Evolutionary conservation across 441 rosid species (phyloP).

Genomic region (Gossypium lobatum): DNA sequence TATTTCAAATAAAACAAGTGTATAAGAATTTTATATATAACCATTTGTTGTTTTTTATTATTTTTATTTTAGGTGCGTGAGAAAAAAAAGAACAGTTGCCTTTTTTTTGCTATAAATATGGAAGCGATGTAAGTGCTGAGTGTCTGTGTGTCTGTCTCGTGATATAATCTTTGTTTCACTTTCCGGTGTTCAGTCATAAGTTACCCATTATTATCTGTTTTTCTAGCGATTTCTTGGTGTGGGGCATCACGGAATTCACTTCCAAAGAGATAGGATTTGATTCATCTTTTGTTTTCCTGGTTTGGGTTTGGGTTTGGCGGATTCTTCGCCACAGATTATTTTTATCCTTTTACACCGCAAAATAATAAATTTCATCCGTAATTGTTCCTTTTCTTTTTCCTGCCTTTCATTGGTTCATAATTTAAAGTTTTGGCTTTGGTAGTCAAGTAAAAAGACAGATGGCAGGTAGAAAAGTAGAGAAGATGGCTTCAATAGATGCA

Average conservation of each 20-base stretch:
- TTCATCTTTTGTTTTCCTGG: background rate
- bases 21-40: too few relatives aligned
- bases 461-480: conserved; percentile 70
- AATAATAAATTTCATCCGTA: background rate
- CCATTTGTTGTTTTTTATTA: too few relatives aligned
- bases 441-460: conserved; percentile 17
- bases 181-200: conserved; percentile 18
- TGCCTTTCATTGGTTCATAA: background rate
- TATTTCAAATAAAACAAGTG: too few relatives aligned
- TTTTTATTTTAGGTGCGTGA: too few relatives aligned
- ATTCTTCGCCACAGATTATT: background rate
- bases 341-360: background rate
- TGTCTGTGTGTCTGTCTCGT: conserved; percentile 8
- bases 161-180: conserved; percentile 8
- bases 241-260: conserved; percentile 16
- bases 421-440: background rate
- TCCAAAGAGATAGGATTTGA: background rate
- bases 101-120: background rate
- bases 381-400: background rate
- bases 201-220: background rate
- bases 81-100: background rate
- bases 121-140: background rate
- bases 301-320: background rate
- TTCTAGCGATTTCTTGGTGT: background rate
- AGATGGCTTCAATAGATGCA: conserved; percentile 78